Base-by-base conservation (phyloP, 2,329 filamentous ascomycete species). In the Cercospora brassicicola region DNA sequence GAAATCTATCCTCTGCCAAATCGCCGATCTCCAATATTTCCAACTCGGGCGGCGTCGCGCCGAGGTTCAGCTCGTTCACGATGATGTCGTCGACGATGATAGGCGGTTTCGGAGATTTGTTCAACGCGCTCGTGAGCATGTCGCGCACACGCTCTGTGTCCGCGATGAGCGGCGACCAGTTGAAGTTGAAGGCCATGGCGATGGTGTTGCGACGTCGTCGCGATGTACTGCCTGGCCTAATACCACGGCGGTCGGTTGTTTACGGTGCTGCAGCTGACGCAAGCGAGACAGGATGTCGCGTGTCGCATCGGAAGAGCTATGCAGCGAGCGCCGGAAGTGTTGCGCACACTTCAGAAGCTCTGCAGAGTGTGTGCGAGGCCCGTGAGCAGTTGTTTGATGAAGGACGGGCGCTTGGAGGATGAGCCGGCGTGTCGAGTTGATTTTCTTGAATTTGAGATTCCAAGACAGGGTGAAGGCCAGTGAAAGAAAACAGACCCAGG, bases 11-110 rank as follows among this genome's bases (percentile, higher is more conserved):
- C 82, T 98, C 95, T 63, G 95, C 95, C 78, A 99, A 84, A 81
- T 99, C 95, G 67, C 95, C 95, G 80, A 99, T 96, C 84, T 99
- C 95, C 72, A 99, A 83, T 72, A 99, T 98, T 82, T 99, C 95
- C 76, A 99, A 84, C 78, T 98, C 93, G 10, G 95, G 95, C 57
- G 95, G 94, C 60, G 96, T 92, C 69, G 92, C 94, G 78, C 95
- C 95, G 70, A 99, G 87, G 81, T 99, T 99, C 80, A 99, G 87
- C 83, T 99, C 95, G 81, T 93, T 97, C 73, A 99, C 95, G 79
- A 97, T 88, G 82, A 99, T 98, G 81, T 99, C 95, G 86, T 97
- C 95, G 83, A 98, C 95, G 79, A 99, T 99, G 78, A 98, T 98
- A 69, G 95, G 95, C 66, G 95, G 95, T 78, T 98, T 98, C 45